Evolutionary conservation across 257 asterid genomes (phyloP).

Genomic region (Solanum chiquidenum): DNA sequence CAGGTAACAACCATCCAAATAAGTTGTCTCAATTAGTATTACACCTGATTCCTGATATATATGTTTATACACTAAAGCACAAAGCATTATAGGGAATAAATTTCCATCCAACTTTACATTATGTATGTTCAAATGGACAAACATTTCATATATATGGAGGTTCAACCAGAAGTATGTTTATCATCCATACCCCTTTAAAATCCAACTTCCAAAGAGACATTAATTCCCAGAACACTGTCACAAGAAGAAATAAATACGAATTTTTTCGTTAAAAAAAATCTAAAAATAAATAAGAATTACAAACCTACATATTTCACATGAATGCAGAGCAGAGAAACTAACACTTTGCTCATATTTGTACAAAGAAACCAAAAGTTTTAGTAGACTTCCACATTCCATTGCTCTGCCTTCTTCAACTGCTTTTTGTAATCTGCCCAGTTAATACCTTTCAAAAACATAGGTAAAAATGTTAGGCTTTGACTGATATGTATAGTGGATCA

Average conservation of each 20-base stretch:
- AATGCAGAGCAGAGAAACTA: conserved; percentile 12
- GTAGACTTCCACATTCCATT: conserved; percentile 99
- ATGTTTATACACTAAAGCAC: background rate
- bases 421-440: conserved; percentile 76
- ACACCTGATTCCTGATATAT: background rate
- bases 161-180: background rate
- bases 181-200: background rate
- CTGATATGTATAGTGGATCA: background rate
- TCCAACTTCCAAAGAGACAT: conserved; percentile 35
- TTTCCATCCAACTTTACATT: background rate
- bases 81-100: background rate
- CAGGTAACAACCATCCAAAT: background rate
- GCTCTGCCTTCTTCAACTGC: conserved; percentile 73
- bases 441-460: conserved; percentile 39
- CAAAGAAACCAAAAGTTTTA: conserved; percentile 23
- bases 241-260: background rate
- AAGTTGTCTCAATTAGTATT: background rate
- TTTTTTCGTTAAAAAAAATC: background rate
- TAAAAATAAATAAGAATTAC: background rate
- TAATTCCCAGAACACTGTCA: conserved; percentile 1
- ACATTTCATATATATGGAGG: background rate
- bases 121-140: background rate
- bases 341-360: conserved; percentile 26
- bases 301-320: conserved; percentile 36
- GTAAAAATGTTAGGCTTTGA: background rate